These are phyloP conservation scores for Paragyromitra xinjiangensis DNA, from an alignment of 495 filamentous ascomycete species.

Conservation along the genomic window DNA sequence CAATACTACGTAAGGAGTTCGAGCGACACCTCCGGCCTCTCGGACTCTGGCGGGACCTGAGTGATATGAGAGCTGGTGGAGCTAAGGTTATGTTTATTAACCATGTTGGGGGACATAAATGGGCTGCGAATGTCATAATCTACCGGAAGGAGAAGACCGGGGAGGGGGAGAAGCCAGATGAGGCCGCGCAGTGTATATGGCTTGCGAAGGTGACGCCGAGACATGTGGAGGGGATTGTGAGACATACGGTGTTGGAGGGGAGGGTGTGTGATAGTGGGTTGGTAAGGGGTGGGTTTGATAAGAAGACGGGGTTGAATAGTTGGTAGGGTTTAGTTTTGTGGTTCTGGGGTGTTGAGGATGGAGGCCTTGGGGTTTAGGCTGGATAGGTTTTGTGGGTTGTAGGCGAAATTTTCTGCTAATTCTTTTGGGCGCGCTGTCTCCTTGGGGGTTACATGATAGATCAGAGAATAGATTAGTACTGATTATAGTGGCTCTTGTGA, in stretches of 20 bases:
- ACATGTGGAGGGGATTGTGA: slow-evolving; percentile 92
- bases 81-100: slow-evolving; percentile 95
- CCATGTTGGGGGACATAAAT: slow-evolving; percentile 96
- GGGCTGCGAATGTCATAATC: slow-evolving; percentile 87
- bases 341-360: not conserved
- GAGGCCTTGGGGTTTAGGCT: not conserved
- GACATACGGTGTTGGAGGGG: slow-evolving; percentile 88
- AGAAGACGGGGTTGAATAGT: slow-evolving; percentile 78
- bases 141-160: slow-evolving; percentile 66
- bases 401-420: no score
- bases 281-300: slow-evolving; percentile 89
- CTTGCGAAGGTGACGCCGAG: slow-evolving; percentile 85
- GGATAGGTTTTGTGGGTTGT: not conserved
- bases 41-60: slow-evolving; percentile 83
- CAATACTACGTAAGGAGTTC: slow-evolving; percentile 83
- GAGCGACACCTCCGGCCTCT: slow-evolving; percentile 86
- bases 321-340: slow-evolving; percentile 67
- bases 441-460: no score
- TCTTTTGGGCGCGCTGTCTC: no score
- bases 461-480: no score
- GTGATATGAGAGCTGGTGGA: slow-evolving; percentile 86
- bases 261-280: slow-evolving; percentile 88
- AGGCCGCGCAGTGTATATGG: slow-evolving; percentile 72
- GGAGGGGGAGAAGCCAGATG: slow-evolving; percentile 32
- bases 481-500: no score